A percentile compares a stretch with the other conserved stretches of the same genome.
Evolutionary conservation across 2,329 filamentous ascomycete species (phyloP).

Genomic region (Zasmidium angulare): DNA sequence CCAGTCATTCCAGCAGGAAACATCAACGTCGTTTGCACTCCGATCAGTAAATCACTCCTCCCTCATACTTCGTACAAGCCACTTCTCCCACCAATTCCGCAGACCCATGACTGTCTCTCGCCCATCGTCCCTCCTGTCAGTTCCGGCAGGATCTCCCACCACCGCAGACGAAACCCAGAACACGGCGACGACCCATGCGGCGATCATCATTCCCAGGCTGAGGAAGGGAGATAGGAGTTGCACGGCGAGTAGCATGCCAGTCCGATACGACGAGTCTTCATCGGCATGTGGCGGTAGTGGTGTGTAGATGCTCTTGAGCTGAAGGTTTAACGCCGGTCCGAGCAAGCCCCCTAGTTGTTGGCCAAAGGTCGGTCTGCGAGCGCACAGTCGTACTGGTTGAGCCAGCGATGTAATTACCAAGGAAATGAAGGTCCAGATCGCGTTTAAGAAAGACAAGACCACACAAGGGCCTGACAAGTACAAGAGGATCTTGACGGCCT

Average conservation of each 20-base stretch:
- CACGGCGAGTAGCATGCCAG: conserved; percentile 51
- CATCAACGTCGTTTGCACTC: not conserved
- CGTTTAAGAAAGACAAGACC: conserved; percentile 54
- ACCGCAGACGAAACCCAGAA: conserved; percentile 58
- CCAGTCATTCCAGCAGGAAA: not conserved
- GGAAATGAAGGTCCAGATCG: conserved; percentile 55
- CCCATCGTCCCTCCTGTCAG: conserved; percentile 60
- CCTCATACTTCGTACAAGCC: conserved; percentile 43
- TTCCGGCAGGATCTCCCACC: conserved; percentile 61
- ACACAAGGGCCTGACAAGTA: conserved; percentile 56
- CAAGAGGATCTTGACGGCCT: conserved; percentile 48
- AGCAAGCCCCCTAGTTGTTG: conserved; percentile 54
- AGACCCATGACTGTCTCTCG: conserved; percentile 59
- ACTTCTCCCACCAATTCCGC: conserved; percentile 61
- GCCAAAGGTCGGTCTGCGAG: conserved; percentile 47
- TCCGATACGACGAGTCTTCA: conserved; percentile 40
- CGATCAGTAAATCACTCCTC: conserved; percentile 19
- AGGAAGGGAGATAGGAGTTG: conserved; percentile 57
- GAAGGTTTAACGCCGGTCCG: conserved; percentile 53
- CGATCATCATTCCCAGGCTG: conserved; percentile 56
- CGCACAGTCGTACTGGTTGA: conserved; percentile 56
- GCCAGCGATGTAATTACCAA: conserved; percentile 52
- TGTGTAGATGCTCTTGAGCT: conserved; percentile 51
- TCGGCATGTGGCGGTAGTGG: conserved; percentile 31
- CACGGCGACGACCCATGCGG: conserved; percentile 58